Evolutionary conservation across 495 filamentous ascomycete genomes (phyloP).

Genomic region (Bombardia bombarda): DNA sequence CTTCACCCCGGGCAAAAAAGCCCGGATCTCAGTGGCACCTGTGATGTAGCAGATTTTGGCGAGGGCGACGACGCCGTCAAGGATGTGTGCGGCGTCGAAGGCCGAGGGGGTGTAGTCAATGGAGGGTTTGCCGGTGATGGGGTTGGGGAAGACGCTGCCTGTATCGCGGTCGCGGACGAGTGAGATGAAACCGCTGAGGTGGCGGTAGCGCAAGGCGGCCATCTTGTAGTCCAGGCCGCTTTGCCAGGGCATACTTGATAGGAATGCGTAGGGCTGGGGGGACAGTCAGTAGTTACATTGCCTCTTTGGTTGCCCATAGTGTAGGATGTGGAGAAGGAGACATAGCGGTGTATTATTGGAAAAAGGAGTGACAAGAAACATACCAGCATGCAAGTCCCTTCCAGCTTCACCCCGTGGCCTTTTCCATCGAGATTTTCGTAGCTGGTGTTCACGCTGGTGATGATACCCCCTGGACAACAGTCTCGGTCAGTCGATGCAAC

Average conservation of each 20-base stretch:
- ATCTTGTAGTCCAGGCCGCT: constrained; percentile 62
- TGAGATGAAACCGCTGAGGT: constrained; percentile 60
- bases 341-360: background rate
- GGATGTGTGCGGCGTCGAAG: constrained; percentile 60
- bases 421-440: constrained; percentile 77
- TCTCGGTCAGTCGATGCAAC: background rate
- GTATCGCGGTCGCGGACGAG: constrained; percentile 64
- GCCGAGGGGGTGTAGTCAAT: constrained; percentile 61
- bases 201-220: constrained; percentile 49
- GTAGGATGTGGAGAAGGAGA: background rate
- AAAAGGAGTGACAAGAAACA: constrained; percentile 4
- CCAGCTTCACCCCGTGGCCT: constrained; percentile 79
- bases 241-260: constrained; percentile 55
- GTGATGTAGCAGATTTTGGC: constrained; percentile 69
- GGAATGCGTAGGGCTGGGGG: constrained; percentile 28
- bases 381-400: constrained; percentile 57
- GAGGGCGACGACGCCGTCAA: constrained; percentile 62
- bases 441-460: constrained; percentile 68
- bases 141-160: constrained; percentile 70
- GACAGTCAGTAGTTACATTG: too few species aligned
- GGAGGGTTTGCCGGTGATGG: constrained; percentile 50
- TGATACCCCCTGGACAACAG: constrained; percentile 10
- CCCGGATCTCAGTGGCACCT: constrained; percentile 71
- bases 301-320: background rate
- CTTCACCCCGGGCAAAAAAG: constrained; percentile 48